Percentiles rank a stretch among this genome's conserved stretches.
Evolutionary conservation across 2,329 filamentous ascomycete genomes (phyloP).

Genomic region (Neofusicoccum cordaticola): DNA sequence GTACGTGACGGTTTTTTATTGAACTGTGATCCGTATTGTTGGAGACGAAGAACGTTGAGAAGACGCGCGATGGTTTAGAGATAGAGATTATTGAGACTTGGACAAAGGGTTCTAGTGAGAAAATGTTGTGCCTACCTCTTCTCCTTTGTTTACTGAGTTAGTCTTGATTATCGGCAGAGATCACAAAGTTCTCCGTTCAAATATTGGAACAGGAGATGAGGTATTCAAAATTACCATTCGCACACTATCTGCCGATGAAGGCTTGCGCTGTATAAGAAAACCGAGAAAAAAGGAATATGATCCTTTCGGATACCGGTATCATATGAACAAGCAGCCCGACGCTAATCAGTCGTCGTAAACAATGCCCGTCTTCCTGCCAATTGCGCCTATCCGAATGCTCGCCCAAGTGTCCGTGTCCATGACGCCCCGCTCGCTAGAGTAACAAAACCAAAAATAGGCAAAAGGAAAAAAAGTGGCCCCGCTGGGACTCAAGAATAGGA

Average conservation of each 20-base stretch:
- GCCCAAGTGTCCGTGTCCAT: neutral
- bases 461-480: neutral
- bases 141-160: too few species aligned
- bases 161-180: neutral
- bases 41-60: too few species aligned
- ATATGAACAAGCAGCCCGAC: neutral
- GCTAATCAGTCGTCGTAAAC: neutral
- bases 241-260: neutral
- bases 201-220: neutral
- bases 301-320: conserved; percentile 13
- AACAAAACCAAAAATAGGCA: neutral
- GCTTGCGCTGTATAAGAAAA: neutral
- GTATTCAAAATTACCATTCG: neutral
- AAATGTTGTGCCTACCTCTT: too few species aligned
- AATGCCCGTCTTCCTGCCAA: neutral
- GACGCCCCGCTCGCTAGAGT: conserved; percentile 1
- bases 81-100: too few species aligned
- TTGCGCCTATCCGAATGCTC: neutral
- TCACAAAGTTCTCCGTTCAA: neutral
- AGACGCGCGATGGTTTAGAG: too few species aligned
- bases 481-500: neutral
- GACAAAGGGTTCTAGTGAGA: too few species aligned
- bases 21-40: too few species aligned
- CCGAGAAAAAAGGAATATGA: neutral
- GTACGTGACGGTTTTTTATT: too few species aligned